phyloP scores from a whole-genome alignment of 352 stramenopile species.

The Globisporangium uncinulatum region DNA sequence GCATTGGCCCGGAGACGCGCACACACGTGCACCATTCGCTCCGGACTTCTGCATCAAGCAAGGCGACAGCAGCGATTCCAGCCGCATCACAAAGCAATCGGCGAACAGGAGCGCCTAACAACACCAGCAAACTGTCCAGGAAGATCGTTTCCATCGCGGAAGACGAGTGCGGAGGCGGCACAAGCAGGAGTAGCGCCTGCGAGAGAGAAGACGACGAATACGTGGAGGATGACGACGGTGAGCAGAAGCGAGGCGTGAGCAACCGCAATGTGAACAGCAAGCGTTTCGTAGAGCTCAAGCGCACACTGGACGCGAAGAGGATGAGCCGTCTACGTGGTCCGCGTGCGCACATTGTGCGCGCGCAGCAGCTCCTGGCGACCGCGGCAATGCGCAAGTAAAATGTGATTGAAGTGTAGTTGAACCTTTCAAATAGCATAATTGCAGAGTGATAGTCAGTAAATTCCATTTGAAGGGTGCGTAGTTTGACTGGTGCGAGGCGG shows the following conservation, averaged over 20 bases:
- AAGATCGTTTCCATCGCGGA: not conserved
- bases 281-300: conserved; percentile 36
- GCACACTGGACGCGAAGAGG: conserved; percentile 27
- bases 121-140: not conserved
- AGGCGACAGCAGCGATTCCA: not conserved
- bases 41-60: not conserved
- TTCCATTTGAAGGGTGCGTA: too few species aligned
- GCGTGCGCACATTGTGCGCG: conserved; percentile 42
- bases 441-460: not conserved
- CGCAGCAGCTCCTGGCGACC: conserved; percentile 11
- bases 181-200: not conserved
- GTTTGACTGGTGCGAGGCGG: not conserved
- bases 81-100: conserved; percentile 7
- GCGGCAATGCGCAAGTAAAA: not conserved
- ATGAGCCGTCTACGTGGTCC: conserved; percentile 24
- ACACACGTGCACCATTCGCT: conserved; percentile 14
- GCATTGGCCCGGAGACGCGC: conserved; percentile 13
- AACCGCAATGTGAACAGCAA: conserved; percentile 32
- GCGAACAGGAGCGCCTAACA: conserved; percentile 9
- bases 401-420: not conserved
- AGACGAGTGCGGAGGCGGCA: not conserved
- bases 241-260: not conserved
- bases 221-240: not conserved
- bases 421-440: not conserved
- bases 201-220: not conserved